Evolutionary conservation across 2,329 filamentous ascomycete genomes (phyloP).

Genomic region (Claviceps spartinae): DNA sequence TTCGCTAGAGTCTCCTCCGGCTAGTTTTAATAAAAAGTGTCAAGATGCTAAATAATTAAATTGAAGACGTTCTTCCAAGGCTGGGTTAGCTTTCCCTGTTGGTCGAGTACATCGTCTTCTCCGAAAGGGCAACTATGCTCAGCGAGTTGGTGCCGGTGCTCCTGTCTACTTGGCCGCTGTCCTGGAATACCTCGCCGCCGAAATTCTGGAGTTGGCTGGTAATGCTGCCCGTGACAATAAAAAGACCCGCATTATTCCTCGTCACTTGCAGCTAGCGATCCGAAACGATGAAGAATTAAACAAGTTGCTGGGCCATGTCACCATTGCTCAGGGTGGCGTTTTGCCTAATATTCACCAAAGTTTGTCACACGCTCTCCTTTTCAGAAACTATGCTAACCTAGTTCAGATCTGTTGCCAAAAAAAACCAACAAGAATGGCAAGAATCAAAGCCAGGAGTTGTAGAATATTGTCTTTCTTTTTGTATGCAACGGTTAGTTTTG

Average conservation of each 20-base stretch:
- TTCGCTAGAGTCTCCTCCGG: not conserved
- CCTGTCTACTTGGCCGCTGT: conserved; percentile 96
- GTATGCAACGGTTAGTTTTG: conserved; percentile 44
- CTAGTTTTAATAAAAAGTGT: not conserved
- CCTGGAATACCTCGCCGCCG: conserved; percentile 94
- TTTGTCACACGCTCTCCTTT: conserved; percentile 35
- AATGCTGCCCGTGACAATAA: conserved; percentile 99
- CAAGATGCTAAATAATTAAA: too few relatives aligned
- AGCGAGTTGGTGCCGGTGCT: conserved; percentile 97
- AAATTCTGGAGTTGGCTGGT: conserved; percentile 97
- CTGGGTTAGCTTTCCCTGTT: conserved; percentile 95
- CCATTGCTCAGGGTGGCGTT: conserved; percentile 93
- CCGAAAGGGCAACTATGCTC: conserved; percentile 98
- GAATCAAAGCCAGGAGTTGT: conserved; percentile 89
- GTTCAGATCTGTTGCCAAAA: conserved; percentile 89
- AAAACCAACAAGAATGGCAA: conserved; percentile 89
- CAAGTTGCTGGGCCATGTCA: conserved; percentile 93
- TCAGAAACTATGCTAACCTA: conserved; percentile 21
- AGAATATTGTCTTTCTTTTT: conserved; percentile 38
- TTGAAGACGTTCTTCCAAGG: conserved; percentile 89
- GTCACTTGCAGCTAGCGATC: conserved; percentile 97
- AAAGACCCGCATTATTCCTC: conserved; percentile 99
- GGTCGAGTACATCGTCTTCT: conserved; percentile 98
- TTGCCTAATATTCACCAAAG: conserved; percentile 95
- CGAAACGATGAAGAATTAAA: conserved; percentile 99